phyloP scores from a whole-genome alignment of 2,329 filamentous ascomycete species.

The Fusarium torulosum region DNA sequence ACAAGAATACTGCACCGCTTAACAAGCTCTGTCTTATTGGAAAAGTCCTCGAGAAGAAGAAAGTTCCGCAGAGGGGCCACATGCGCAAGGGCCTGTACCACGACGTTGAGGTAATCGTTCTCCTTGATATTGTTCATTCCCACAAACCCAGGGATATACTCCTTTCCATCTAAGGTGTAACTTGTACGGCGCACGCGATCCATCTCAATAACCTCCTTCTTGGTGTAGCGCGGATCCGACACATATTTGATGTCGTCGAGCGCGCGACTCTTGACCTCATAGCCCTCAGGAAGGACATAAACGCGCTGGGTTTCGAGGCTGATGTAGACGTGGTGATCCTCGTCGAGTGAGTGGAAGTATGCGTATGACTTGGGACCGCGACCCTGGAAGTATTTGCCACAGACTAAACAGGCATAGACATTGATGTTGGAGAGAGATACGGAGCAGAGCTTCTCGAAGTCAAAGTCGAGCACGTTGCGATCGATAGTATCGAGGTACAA shows the following conservation, averaged over 20 bases:
- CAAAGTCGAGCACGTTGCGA: slow-evolving; percentile 92
- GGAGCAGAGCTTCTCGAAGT: slow-evolving; percentile 98
- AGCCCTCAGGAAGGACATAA: slow-evolving; percentile 93
- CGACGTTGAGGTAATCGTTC: slow-evolving; percentile 97
- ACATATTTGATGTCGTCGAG: slow-evolving; percentile 99
- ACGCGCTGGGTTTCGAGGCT: slow-evolving; percentile 95
- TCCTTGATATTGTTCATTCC: slow-evolving; percentile 99
- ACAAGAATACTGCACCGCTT: slow-evolving; percentile 90
- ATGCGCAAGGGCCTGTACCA: slow-evolving; percentile 91
- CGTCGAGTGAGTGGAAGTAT: slow-evolving; percentile 96
- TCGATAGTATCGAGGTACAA: slow-evolving; percentile 98
- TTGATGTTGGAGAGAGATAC: slow-evolving; percentile 98
- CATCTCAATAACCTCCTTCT: slow-evolving; percentile 81
- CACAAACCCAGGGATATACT: slow-evolving; percentile 93
- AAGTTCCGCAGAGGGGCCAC: slow-evolving; percentile 91
- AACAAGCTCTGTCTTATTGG: slow-evolving; percentile 79
- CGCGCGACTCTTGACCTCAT: slow-evolving; percentile 94
- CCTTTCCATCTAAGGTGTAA: slow-evolving; percentile 84
- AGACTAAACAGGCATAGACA: slow-evolving; percentile 96
- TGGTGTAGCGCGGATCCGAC: slow-evolving; percentile 88
- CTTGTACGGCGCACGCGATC: slow-evolving; percentile 73
- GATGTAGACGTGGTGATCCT: slow-evolving; percentile 97
- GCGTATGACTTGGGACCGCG: slow-evolving; percentile 94
- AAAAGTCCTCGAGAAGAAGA: slow-evolving; percentile 88
- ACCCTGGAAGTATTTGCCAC: slow-evolving; percentile 97